These are phyloP conservation scores for Wickerhamiella kurtzmanii DNA, from an alignment of 805 yeast genomes.

Conservation along the genomic window DNA sequence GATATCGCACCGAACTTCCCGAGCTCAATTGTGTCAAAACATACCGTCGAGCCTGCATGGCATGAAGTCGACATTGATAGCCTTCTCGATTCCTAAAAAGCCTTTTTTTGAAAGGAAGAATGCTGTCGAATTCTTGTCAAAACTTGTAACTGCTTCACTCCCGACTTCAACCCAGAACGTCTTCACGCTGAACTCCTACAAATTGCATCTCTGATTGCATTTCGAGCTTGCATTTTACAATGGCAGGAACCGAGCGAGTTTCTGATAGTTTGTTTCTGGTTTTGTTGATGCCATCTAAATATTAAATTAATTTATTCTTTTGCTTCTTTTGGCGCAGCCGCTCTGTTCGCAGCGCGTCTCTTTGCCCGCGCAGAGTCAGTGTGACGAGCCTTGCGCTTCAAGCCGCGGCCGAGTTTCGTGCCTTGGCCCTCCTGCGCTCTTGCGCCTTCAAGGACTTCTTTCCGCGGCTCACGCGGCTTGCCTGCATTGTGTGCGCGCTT, in stretches of 20 bases:
- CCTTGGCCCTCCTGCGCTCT: slow-evolving; percentile 21
- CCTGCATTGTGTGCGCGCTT: not conserved
- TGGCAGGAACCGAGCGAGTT: no score
- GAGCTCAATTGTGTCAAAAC: slow-evolving; percentile 1
- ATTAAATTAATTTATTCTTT: not conserved
- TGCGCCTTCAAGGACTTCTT: slow-evolving; percentile 21
- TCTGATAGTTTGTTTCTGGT: no score
- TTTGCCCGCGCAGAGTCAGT: not conserved
- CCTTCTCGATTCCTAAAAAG: no score
- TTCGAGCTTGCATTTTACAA: no score
- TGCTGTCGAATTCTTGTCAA: no score
- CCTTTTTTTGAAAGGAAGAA: no score
- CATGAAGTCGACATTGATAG: slow-evolving; percentile 10
- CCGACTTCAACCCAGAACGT: no score
- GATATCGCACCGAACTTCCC: slow-evolving; percentile 18
- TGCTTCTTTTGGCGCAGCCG: slow-evolving; percentile 1
- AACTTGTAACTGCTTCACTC: no score
- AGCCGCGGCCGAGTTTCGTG: slow-evolving; percentile 8
- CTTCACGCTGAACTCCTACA: no score
- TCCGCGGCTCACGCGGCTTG: slow-evolving; percentile 1
- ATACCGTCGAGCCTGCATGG: slow-evolving; percentile 13
- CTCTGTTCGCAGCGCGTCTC: slow-evolving; percentile 1
- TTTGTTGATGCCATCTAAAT: not conserved
- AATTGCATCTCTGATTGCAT: no score
- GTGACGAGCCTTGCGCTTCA: slow-evolving; percentile 15